Conservation (phyloP, 805 yeast genomes). For the Metschnikowia noctiluminum region DNA sequence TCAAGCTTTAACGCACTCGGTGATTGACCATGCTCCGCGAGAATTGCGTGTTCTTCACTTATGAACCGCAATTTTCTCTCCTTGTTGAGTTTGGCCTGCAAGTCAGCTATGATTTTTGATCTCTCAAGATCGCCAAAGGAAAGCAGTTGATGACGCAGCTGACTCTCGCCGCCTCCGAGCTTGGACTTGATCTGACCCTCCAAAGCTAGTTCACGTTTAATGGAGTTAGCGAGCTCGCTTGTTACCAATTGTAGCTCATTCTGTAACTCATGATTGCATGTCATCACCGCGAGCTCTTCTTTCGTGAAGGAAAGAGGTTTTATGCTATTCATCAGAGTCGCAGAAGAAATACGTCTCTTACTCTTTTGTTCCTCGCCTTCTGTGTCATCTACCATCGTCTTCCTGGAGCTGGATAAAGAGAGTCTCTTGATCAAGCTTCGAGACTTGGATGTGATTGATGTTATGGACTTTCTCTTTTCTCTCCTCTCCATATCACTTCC, state of each 20-base stretch:
- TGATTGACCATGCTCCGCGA: slow-evolving; percentile 49
- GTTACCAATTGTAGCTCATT: slow-evolving; percentile 67
- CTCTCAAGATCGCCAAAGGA: slow-evolving; percentile 15
- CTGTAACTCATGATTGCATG: slow-evolving; percentile 54
- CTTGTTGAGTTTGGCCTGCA: slow-evolving; percentile 56
- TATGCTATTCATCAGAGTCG: slow-evolving; percentile 2
- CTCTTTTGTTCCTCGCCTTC: slow-evolving; percentile 1
- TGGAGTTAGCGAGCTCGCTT: slow-evolving; percentile 68
- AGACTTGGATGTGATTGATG: slow-evolving; percentile 27
- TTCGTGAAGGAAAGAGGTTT: slow-evolving; percentile 41
- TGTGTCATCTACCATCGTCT: neutral
- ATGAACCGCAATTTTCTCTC: slow-evolving; percentile 65
- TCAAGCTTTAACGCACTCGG: slow-evolving; percentile 56
- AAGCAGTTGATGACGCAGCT: neutral
- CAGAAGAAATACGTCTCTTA: neutral
- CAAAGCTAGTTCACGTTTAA: slow-evolving; percentile 61
- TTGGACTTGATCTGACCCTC: slow-evolving; percentile 41
- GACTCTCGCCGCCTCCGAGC: neutral
- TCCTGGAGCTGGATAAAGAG: slow-evolving; percentile 21
- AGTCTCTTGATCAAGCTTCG: slow-evolving; percentile 33
- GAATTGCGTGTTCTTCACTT: slow-evolving; percentile 66
- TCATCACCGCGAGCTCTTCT: slow-evolving; percentile 61
- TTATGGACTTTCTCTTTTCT: slow-evolving; percentile 21
- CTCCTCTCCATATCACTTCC: slow-evolving; percentile 11
- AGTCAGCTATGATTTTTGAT: slow-evolving; percentile 40